phyloP scores from a whole-genome alignment of 345 rosid species.

The Angophora floribunda region DNA sequence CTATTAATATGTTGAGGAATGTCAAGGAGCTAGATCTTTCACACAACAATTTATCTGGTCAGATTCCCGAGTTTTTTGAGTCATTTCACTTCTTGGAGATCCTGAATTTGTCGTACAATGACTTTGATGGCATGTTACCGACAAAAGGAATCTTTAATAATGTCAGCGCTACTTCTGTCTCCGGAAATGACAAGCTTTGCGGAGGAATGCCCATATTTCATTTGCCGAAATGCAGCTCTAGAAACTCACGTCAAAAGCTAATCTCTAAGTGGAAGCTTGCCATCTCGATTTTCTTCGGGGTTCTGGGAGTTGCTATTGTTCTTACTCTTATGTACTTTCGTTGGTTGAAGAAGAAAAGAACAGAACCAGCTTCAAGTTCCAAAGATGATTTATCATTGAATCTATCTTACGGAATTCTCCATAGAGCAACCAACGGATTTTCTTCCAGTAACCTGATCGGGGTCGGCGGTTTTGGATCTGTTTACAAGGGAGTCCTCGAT shows the following conservation, averaged over 20 bases:
- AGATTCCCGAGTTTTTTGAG: background rate
- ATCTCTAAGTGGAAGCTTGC: no score
- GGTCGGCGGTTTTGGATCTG: background rate
- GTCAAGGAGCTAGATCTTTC: constrained; percentile 9
- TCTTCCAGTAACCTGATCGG: background rate
- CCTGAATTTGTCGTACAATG: no score
- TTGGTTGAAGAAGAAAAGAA: background rate
- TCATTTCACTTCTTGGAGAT: background rate
- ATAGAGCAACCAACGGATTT: background rate
- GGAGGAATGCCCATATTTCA: no score
- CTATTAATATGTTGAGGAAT: constrained; percentile 1
- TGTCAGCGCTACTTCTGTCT: no score
- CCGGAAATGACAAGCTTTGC: no score
- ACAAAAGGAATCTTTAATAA: no score
- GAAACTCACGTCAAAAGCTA: no score
- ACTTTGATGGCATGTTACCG: no score
- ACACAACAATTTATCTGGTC: constrained; percentile 7
- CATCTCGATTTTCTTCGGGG: no score
- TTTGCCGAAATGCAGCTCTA: no score
- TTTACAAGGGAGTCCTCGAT: background rate
- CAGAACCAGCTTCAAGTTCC: background rate
- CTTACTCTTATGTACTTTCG: no score
- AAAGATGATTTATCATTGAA: background rate
- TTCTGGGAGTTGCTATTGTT: no score
- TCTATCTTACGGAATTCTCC: background rate